These are phyloP conservation scores for Cymodocea nodosa DNA, from an alignment of 116 monocot genomes.

Conservation along the genomic window DNA sequence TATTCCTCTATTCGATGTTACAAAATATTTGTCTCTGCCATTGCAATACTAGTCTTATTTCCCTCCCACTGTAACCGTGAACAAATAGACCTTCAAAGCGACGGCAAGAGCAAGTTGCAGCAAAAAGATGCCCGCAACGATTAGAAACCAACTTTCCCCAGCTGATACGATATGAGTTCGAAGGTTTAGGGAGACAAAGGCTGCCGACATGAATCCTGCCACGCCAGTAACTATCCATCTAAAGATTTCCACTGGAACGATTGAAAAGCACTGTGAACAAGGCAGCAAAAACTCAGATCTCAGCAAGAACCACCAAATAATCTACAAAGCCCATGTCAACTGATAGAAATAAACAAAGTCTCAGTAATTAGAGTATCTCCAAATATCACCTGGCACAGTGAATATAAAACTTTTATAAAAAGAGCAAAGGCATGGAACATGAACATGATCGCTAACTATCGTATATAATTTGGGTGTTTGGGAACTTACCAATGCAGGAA, in stretches of 20 bases:
- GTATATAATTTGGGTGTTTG: too few relatives aligned
- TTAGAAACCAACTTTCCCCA: conserved; percentile 81
- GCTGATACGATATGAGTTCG: conserved; percentile 71
- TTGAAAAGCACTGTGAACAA: conserved; percentile 54
- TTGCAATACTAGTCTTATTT: not conserved
- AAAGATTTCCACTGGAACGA: conserved; percentile 77
- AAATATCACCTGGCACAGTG: too few relatives aligned
- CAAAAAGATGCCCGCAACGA: conserved; percentile 75
- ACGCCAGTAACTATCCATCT: conserved; percentile 86
- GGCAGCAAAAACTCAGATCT: too few relatives aligned
- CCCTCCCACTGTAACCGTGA: conserved; percentile 58
- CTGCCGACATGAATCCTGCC: conserved; percentile 90
- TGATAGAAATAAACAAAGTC: too few relatives aligned
- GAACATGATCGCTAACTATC: too few relatives aligned
- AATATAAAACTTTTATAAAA: too few relatives aligned
- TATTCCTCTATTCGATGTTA: too few relatives aligned
- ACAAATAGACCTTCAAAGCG: conserved; percentile 72
- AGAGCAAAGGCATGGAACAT: too few relatives aligned
- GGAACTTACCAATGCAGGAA: conserved; percentile 69
- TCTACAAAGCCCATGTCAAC: too few relatives aligned
- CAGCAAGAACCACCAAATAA: too few relatives aligned
- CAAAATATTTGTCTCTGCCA: too few relatives aligned
- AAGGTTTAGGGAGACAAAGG: conserved; percentile 79
- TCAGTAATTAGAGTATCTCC: too few relatives aligned
- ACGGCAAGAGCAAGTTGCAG: conserved; percentile 69